Base-by-base conservation (phyloP, 106 monocot species). In the Gastrodia elata region DNA sequence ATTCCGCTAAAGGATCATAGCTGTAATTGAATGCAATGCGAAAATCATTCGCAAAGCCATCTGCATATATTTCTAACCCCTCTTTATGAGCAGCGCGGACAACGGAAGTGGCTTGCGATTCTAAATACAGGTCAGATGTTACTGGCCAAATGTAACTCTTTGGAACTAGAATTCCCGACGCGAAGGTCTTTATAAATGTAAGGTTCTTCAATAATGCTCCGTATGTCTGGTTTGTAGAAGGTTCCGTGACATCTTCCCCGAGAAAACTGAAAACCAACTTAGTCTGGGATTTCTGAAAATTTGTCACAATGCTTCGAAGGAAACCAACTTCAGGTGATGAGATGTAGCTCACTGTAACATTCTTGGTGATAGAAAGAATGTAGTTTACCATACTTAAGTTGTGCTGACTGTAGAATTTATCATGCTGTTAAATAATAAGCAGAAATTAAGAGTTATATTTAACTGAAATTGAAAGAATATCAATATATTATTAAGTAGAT, bases 91-190 rank as follows among this genome's bases (percentile, higher is more conserved):
- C 91, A 82, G 89, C 91, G 1, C 3, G 80, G 75, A 95, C 89
- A 10, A 95, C 30, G 4, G 91, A 82, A 15, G 83, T 89, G 61
- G 52, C 20, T 56, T 80, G 18, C 5, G 83, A 76, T n/a, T 11
- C 36, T 39, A 95, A 67, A 68, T 95, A 95, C 32, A 72, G 68
- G 73, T 87, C 82, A 65, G 74, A 20, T 55, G 83, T 83, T 15
- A 85, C 73, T 10, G 87, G 89, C 95, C 91, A 95, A 55, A 95
- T 92, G 68, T 95, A 95, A 30, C 76, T 33, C 61, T 92, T 95
- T 20, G 95, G 95, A 58, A 95, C 74, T 64, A 95, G 80, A 72
- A 95, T 89, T 73, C 95, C 95, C 22, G 91, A 78, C 5, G 95
- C 91, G 74, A 95, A 87, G 28, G 91, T 78, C 82, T 87, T 89